Conservation (phyloP, 83 land plant genomes). For the Isoetes engelmannii region DNA sequence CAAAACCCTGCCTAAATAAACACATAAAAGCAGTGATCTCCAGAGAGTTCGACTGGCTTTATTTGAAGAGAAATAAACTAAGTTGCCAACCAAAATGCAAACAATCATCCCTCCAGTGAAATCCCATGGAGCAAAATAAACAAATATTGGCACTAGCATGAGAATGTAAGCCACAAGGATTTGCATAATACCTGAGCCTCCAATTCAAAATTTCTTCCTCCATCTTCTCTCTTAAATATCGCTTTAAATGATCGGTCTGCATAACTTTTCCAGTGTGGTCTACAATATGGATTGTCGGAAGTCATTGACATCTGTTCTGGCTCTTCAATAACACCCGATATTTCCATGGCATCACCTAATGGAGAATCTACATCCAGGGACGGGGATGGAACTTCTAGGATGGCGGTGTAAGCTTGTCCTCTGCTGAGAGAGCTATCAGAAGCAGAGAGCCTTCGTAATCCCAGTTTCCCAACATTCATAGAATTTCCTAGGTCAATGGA, state of each 20-base stretch:
- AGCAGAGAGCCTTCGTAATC: neutral
- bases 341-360: slow-evolving; percentile 2
- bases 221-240: slow-evolving; percentile 31
- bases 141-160: neutral
- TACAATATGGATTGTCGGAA: neutral
- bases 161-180: neutral
- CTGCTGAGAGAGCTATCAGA: neutral
- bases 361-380: slow-evolving; percentile 10
- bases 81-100: too few species aligned
- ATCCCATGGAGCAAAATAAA: neutral
- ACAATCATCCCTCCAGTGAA: neutral
- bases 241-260: slow-evolving; percentile 25
- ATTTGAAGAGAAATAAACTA: too few species aligned
- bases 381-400: neutral
- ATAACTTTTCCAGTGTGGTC: slow-evolving; percentile 21
- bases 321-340: neutral
- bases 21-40: slow-evolving; percentile 6
- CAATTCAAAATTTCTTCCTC: slow-evolving; percentile 28
- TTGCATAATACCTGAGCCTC: slow-evolving; percentile 27
- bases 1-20: neutral
- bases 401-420: neutral
- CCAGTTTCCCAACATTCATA: neutral
- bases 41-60: neutral
- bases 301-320: neutral
- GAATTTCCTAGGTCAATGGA: neutral